phyloP scores from a whole-genome alignment of 2,329 filamentous ascomycete species.

The Botrytis elliptica region DNA sequence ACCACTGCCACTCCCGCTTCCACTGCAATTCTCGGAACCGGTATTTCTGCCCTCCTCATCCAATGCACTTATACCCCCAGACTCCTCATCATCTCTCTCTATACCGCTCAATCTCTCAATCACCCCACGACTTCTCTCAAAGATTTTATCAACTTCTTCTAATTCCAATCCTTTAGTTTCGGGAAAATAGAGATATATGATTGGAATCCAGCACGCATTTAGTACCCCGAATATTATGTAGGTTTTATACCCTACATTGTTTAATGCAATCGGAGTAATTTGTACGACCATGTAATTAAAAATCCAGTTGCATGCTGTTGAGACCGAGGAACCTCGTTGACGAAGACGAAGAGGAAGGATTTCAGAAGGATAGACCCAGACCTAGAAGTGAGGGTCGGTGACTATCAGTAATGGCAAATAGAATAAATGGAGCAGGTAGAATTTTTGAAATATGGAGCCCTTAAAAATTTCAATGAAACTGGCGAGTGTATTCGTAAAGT shows the following conservation, averaged over 20 bases:
- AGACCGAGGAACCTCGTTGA: slow-evolving; percentile 60
- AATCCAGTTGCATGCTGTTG: slow-evolving; percentile 49
- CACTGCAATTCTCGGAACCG: background rate
- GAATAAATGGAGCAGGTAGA: background rate
- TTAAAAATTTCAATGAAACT: background rate
- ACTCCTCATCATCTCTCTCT: background rate
- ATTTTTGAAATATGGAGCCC: background rate
- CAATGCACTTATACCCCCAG: background rate
- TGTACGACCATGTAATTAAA: slow-evolving; percentile 58
- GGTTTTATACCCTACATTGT: slow-evolving; percentile 44
- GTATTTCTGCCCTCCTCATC: background rate
- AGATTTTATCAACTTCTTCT: slow-evolving; percentile 55
- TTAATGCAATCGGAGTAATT: slow-evolving; percentile 40
- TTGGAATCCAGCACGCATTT: slow-evolving; percentile 41
- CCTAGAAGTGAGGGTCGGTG: background rate
- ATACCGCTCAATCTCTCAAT: too few species aligned
- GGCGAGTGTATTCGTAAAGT: background rate
- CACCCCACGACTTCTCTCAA: background rate
- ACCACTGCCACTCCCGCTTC: background rate
- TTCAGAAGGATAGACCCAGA: slow-evolving; percentile 59
- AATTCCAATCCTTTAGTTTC: slow-evolving; percentile 64
- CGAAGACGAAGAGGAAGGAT: slow-evolving; percentile 57
- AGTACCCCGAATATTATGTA: slow-evolving; percentile 41
- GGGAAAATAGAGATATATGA: slow-evolving; percentile 63
- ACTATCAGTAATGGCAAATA: background rate